Conservation (phyloP, 2,329 filamentous ascomycete species). For the Diaporthe batatas region DNA sequence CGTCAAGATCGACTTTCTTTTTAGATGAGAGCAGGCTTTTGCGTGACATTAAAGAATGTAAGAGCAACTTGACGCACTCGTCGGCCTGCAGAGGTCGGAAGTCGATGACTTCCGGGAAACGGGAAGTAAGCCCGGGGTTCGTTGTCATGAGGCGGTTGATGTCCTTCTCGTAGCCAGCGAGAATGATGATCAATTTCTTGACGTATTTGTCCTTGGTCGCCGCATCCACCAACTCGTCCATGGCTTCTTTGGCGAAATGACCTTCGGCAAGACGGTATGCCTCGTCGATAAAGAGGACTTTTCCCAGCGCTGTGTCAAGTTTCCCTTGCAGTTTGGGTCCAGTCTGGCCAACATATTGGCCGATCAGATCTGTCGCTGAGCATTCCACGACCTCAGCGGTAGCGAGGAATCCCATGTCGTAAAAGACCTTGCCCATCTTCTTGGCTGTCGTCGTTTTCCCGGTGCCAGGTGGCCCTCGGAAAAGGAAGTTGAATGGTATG, state of each 20-base stretch:
- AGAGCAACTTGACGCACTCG: constrained; percentile 61
- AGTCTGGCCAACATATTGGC: constrained; percentile 77
- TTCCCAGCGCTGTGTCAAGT: constrained; percentile 73
- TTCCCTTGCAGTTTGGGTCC: constrained; percentile 73
- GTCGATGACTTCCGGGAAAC: constrained; percentile 73
- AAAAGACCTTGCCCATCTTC: constrained; percentile 75
- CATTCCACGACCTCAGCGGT: constrained; percentile 72
- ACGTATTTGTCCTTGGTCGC: constrained; percentile 68
- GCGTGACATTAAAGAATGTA: constrained; percentile 49
- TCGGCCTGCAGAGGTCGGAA: constrained; percentile 62
- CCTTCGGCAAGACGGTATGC: constrained; percentile 75
- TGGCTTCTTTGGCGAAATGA: constrained; percentile 67
- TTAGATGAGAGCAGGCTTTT: constrained; percentile 42
- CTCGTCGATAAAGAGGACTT: constrained; percentile 79
- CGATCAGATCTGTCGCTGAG: constrained; percentile 78
- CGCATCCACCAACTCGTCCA: constrained; percentile 66
- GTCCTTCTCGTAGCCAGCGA: constrained; percentile 77
- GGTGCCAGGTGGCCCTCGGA: constrained; percentile 71
- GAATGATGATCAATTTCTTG: constrained; percentile 73
- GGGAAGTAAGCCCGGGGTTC: constrained; percentile 74
- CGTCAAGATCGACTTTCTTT: constrained; percentile 43
- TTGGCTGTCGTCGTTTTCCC: constrained; percentile 80
- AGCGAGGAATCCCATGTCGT: constrained; percentile 78
- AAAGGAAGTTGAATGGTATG: constrained; percentile 77
- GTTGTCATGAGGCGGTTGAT: constrained; percentile 73